Evolutionary conservation across 1,284 basidiomycete species (phyloP).

Genomic region (Salmacisia buchloeana): DNA sequence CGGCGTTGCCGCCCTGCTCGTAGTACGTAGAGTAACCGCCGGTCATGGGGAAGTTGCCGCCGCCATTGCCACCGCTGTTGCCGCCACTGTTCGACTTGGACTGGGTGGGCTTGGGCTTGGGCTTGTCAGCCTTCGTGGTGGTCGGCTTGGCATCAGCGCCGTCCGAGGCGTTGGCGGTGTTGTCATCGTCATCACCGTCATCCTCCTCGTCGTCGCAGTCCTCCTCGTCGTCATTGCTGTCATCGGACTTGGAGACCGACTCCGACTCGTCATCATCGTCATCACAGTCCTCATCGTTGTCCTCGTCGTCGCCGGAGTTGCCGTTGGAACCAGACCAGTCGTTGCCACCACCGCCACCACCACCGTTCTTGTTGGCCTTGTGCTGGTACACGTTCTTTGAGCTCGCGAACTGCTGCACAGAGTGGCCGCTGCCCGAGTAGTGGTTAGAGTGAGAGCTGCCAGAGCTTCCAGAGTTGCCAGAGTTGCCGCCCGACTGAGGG

Average conservation of each 20-base stretch:
- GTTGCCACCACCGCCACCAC: constrained; percentile 2
- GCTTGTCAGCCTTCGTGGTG: no score
- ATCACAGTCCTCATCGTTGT: not conserved
- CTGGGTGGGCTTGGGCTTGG: not conserved
- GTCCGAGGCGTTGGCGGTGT: not conserved
- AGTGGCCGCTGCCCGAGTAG: not conserved
- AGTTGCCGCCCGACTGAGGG: not conserved
- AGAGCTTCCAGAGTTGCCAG: not conserved
- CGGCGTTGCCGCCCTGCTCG: not conserved
- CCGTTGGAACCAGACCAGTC: not conserved
- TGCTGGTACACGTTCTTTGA: no score
- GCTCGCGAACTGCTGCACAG: no score
- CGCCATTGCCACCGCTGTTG: not conserved
- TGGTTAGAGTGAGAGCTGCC: not conserved
- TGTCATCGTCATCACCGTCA: not conserved
- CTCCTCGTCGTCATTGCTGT: not conserved
- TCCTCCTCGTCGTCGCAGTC: not conserved
- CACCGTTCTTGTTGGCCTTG: not conserved
- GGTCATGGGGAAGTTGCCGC: not conserved
- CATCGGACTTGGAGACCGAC: no score
- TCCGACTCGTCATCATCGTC: not conserved
- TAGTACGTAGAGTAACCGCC: constrained; percentile 3
- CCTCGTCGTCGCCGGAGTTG: not conserved
- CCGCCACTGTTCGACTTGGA: not conserved
- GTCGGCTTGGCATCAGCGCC: not conserved